Conservation (phyloP, 2,329 filamentous ascomycete species). For the Ceratocystis eucalypticola region DNA sequence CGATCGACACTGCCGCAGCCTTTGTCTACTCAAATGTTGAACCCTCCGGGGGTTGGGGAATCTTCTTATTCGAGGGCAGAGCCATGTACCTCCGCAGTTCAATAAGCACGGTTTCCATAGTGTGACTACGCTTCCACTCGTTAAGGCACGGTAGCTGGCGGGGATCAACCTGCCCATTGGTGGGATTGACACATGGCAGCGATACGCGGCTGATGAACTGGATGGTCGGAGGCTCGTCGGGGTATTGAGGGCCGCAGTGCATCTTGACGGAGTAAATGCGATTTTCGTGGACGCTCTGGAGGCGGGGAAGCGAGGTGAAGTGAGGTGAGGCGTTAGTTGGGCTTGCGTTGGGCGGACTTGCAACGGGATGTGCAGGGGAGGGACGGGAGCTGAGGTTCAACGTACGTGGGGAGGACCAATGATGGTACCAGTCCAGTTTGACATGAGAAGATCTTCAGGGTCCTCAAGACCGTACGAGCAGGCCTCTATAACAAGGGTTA, state of each 20-base stretch:
- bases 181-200: conserved; percentile 79
- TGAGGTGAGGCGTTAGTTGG: conserved; percentile 3
- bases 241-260: conserved; percentile 82
- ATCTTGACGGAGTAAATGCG: conserved; percentile 98
- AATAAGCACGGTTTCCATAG: conserved; percentile 86
- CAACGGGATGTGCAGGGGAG: not conserved
- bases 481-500: conserved; percentile 49
- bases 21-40: conserved; percentile 32
- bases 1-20: not conserved
- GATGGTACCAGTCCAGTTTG: conserved; percentile 97
- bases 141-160: conserved; percentile 70
- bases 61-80: conserved; percentile 79
- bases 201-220: conserved; percentile 92
- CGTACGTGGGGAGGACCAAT: conserved; percentile 88
- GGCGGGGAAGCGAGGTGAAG: not conserved
- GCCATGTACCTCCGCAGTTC: conserved; percentile 92
- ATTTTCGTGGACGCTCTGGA: conserved; percentile 87
- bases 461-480: conserved; percentile 95
- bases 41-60: conserved; percentile 84
- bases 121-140: conserved; percentile 85
- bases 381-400: conserved; percentile 19
- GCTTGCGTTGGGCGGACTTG: not conserved
- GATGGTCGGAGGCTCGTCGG: conserved; percentile 75
- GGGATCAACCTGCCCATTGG: conserved; percentile 72
- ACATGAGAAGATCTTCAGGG: conserved; percentile 89